Evolutionary conservation across 2,329 filamentous ascomycete genomes (phyloP).

Genomic region (Cladosporium sp.): DNA sequence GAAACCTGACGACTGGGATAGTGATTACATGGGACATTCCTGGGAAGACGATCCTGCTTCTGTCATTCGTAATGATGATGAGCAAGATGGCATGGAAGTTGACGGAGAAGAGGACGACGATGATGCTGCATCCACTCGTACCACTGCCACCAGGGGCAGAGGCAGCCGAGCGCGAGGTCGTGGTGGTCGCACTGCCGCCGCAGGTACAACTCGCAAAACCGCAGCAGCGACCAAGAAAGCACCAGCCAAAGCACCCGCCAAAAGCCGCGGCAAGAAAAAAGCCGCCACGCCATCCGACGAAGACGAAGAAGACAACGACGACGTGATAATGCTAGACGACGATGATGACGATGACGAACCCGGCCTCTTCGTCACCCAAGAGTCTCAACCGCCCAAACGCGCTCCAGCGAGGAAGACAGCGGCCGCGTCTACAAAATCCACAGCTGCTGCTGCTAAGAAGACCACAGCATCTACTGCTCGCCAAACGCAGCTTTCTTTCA

Average conservation of each 20-base stretch:
- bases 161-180: slow-evolving; percentile 42
- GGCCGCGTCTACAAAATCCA: not conserved
- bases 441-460: slow-evolving; percentile 16
- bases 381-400: slow-evolving; percentile 18
- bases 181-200: slow-evolving; percentile 36
- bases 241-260: slow-evolving; percentile 33
- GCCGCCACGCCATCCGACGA: slow-evolving; percentile 36
- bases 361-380: slow-evolving; percentile 38
- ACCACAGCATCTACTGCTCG: slow-evolving; percentile 19
- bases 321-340: slow-evolving; percentile 36
- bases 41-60: slow-evolving; percentile 79
- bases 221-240: slow-evolving; percentile 34
- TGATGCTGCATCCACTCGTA: slow-evolving; percentile 29
- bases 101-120: slow-evolving; percentile 33
- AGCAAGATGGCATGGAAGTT: slow-evolving; percentile 45
- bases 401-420: slow-evolving; percentile 20
- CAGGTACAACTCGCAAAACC: slow-evolving; percentile 37
- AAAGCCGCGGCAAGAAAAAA: slow-evolving; percentile 38
- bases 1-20: slow-evolving; percentile 78
- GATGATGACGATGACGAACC: slow-evolving; percentile 45
- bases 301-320: slow-evolving; percentile 41
- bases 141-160: slow-evolving; percentile 43
- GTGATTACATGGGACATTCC: slow-evolving; percentile 70
- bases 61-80: slow-evolving; percentile 46
- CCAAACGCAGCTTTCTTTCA: slow-evolving; percentile 40